Conservation (phyloP, 2,329 filamentous ascomycete genomes). For the Alternaria solani region DNA sequence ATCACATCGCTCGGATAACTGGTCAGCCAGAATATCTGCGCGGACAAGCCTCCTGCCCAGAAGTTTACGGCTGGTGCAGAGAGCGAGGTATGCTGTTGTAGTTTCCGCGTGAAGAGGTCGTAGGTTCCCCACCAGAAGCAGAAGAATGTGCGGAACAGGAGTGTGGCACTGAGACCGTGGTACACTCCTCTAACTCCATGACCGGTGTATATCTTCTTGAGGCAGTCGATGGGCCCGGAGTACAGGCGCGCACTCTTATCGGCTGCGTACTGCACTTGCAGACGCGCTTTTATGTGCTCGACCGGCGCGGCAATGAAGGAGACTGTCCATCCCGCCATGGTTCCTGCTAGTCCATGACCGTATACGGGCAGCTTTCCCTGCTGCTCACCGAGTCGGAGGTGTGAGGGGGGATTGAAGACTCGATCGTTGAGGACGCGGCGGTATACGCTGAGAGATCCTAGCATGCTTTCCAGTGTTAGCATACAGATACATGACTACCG, state of each 20-base stretch:
- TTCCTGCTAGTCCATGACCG: constrained; percentile 87
- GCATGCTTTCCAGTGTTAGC: constrained; percentile 65
- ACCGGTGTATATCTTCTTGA: constrained; percentile 62
- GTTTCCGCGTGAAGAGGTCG: constrained; percentile 76
- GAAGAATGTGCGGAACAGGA: constrained; percentile 92
- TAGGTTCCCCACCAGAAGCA: constrained; percentile 99
- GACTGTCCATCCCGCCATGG: constrained; percentile 87
- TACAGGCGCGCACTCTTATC: constrained; percentile 81
- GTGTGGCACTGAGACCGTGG: constrained; percentile 82
- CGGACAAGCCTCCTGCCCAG: constrained; percentile 92
- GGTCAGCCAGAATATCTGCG: constrained; percentile 93
- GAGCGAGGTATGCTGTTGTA: constrained; percentile 72
- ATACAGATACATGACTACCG: neutral
- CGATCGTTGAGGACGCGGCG: constrained; percentile 82
- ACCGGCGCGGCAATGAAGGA: constrained; percentile 92
- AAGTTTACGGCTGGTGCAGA: constrained; percentile 88
- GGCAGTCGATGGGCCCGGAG: constrained; percentile 85
- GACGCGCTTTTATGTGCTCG: constrained; percentile 91
- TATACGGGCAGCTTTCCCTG: constrained; percentile 70
- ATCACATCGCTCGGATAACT: constrained; percentile 93
- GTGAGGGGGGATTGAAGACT: constrained; percentile 71
- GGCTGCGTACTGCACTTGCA: constrained; percentile 93
- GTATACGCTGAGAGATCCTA: constrained; percentile 90
- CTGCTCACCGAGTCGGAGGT: constrained; percentile 49
- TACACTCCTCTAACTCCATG: constrained; percentile 86